Evolutionary conservation across 495 filamentous ascomycete species (phyloP).

Genomic region (Xylaria nigripes): DNA sequence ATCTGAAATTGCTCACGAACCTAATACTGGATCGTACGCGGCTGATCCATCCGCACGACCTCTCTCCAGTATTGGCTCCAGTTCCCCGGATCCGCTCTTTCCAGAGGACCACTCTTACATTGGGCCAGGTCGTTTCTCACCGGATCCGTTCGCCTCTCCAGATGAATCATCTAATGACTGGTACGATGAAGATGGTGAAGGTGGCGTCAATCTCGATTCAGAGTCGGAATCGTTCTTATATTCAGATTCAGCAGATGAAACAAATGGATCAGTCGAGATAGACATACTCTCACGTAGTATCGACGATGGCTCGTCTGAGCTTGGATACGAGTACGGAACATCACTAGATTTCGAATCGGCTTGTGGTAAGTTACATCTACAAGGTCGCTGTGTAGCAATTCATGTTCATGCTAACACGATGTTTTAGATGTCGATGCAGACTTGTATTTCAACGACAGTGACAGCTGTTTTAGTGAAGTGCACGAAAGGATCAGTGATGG

Average conservation of each 20-base stretch:
- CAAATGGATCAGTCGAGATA: not conserved
- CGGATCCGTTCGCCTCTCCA: not conserved
- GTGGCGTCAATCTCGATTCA: not conserved
- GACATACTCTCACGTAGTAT: not conserved
- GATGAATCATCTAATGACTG: not conserved
- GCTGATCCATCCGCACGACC: not conserved
- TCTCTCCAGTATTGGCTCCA: not conserved
- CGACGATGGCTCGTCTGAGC: not conserved
- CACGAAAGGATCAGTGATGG: constrained; percentile 25
- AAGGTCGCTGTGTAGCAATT: not conserved
- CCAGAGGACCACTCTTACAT: not conserved
- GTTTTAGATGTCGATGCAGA: constrained; percentile 8
- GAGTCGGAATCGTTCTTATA: not conserved
- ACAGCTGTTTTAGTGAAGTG: not conserved
- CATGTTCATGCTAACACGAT: not conserved
- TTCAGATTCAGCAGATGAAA: not conserved
- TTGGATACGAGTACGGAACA: not conserved
- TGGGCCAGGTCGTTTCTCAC: not conserved
- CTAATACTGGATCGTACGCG: not conserved
- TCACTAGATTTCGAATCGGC: not conserved
- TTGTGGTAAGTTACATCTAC: not conserved
- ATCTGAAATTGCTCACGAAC: constrained; percentile 20
- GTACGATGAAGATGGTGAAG: not conserved
- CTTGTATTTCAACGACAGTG: not conserved
- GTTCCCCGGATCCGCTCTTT: not conserved